Conservation (phyloP, 2,329 filamentous ascomycete genomes). For the Chrysoporthe deuterocubensis region DNA sequence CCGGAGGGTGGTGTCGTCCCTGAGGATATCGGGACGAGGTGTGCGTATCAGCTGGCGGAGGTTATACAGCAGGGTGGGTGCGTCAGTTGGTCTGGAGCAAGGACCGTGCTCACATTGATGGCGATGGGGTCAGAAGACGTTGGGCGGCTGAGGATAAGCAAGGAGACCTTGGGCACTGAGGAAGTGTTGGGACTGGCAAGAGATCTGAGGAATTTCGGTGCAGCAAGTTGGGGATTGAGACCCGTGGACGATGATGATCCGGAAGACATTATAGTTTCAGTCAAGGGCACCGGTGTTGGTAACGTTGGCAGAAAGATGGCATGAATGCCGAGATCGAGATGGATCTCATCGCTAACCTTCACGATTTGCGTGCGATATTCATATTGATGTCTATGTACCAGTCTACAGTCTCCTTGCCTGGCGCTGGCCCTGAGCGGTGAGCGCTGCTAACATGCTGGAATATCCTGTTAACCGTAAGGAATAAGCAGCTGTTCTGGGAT, state of each 20-base stretch:
- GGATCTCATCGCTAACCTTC: slow-evolving; percentile 2
- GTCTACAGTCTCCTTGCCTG: slow-evolving; percentile 31
- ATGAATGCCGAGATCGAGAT: slow-evolving; percentile 38
- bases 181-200: slow-evolving; percentile 79
- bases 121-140: slow-evolving; percentile 98
- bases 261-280: slow-evolving; percentile 80
- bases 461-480: slow-evolving; percentile 60
- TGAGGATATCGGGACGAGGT: slow-evolving; percentile 87
- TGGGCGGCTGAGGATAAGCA: slow-evolving; percentile 80
- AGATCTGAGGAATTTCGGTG: slow-evolving; percentile 87
- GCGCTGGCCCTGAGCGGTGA: slow-evolving; percentile 51
- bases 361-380: not conserved
- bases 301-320: slow-evolving; percentile 92
- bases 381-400: not conserved
- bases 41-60: slow-evolving; percentile 88
- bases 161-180: slow-evolving; percentile 80
- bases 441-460: slow-evolving; percentile 56
- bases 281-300: slow-evolving; percentile 91
- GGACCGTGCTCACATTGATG: slow-evolving; percentile 85
- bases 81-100: slow-evolving; percentile 71
- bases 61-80: slow-evolving; percentile 82
- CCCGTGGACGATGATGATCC: slow-evolving; percentile 70
- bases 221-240: slow-evolving; percentile 86
- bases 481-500: slow-evolving; percentile 47
- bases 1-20: slow-evolving; percentile 80